phyloP scores from a whole-genome alignment of 163 green algal genomes.

The Coccomyxa subellipsoidea region DNA sequence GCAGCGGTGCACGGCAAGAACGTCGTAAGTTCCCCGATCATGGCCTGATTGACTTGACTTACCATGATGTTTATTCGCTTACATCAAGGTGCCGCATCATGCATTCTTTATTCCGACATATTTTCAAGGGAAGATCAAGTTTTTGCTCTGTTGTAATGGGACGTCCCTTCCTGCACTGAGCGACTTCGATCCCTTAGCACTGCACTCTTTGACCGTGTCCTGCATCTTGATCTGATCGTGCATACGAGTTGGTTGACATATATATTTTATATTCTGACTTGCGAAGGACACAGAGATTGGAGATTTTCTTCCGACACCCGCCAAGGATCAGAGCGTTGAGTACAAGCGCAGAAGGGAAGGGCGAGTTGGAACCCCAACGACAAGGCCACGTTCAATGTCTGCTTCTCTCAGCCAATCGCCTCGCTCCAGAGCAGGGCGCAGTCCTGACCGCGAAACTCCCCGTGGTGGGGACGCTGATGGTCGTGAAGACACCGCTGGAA shows the following conservation, averaged over 20 bases:
- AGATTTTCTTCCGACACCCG: not conserved
- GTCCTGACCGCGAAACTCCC: not conserved
- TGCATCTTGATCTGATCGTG: too few species aligned
- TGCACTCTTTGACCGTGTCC: too few species aligned
- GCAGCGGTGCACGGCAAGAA: not conserved
- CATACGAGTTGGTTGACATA: too few species aligned
- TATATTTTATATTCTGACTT: too few species aligned
- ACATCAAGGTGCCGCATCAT: not conserved
- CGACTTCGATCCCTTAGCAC: too few species aligned
- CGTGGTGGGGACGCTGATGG: not conserved
- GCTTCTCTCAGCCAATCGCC: not conserved
- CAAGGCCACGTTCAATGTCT: not conserved
- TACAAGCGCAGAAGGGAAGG: not conserved
- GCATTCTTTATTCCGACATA: not conserved
- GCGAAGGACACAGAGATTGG: not conserved
- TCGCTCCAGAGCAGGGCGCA: not conserved
- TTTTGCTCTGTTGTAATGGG: too few species aligned
- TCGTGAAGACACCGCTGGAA: slow-evolving; percentile 5
- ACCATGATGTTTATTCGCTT: not conserved
- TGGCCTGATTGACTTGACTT: not conserved
- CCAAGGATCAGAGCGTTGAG: not conserved
- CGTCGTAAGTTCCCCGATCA: not conserved
- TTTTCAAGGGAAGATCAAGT: too few species aligned
- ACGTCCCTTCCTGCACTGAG: too few species aligned
- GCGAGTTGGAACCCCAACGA: not conserved